Evolutionary conservation across 2,329 filamentous ascomycete species (phyloP).

Genomic region (Harringtonia lauricola): DNA sequence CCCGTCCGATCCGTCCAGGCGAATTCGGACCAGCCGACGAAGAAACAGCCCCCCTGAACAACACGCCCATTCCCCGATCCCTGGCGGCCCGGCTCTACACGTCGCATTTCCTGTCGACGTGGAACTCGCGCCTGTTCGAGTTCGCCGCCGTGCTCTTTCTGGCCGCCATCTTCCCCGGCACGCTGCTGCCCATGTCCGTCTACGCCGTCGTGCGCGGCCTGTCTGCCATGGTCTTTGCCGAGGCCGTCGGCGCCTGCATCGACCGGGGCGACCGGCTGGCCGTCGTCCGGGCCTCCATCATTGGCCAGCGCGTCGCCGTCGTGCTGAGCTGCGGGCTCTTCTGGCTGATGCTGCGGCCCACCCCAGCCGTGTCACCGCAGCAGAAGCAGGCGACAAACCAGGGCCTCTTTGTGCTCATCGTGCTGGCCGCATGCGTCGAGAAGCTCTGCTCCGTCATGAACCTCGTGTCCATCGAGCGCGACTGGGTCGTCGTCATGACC

Average conservation of each 20-base stretch:
- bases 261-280: slow-evolving; percentile 41
- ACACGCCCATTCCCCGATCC: not conserved
- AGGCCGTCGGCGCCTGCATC: slow-evolving; percentile 45
- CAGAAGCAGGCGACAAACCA: too few species aligned
- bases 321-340: slow-evolving; percentile 36
- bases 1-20: too few species aligned
- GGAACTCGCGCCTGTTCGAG: slow-evolving; percentile 55
- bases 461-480: slow-evolving; percentile 56
- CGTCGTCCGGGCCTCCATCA: slow-evolving; percentile 40
- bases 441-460: slow-evolving; percentile 57
- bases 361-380: not conserved
- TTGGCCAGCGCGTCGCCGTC: slow-evolving; percentile 31
- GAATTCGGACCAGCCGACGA: too few species aligned
- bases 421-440: slow-evolving; percentile 53
- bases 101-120: slow-evolving; percentile 52
- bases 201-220: slow-evolving; percentile 53
- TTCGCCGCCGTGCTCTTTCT: slow-evolving; percentile 51
- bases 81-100: slow-evolving; percentile 41
- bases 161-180: slow-evolving; percentile 42
- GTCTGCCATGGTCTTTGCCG: slow-evolving; percentile 46
- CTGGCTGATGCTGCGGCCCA: slow-evolving; percentile 17
- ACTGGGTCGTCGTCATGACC: slow-evolving; percentile 52
- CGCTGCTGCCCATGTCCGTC: slow-evolving; percentile 54
- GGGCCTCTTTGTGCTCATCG: slow-evolving; percentile 23
- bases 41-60: too few species aligned